Conservation (phyloP, 495 filamentous ascomycete species). For the Staphylotrichum longicolle region DNA sequence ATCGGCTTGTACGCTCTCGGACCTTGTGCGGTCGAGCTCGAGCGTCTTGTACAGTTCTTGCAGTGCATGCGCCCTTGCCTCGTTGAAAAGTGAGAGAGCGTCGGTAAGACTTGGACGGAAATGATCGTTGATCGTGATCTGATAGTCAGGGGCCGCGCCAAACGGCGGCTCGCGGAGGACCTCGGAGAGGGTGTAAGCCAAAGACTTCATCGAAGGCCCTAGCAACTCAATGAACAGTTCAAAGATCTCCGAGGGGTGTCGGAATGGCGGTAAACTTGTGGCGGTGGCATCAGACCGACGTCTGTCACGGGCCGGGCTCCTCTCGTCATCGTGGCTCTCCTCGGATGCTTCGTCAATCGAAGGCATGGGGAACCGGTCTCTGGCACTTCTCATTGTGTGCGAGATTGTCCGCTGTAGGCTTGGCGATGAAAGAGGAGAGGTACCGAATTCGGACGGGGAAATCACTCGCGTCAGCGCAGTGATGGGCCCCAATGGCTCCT, state of each 20-base stretch:
- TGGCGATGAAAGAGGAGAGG: slow-evolving; percentile 35
- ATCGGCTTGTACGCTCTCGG: slow-evolving; percentile 78
- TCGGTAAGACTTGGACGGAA: slow-evolving; percentile 74
- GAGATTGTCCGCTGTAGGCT: slow-evolving; percentile 34
- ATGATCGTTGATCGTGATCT: slow-evolving; percentile 70
- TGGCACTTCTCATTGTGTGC: slow-evolving; percentile 32
- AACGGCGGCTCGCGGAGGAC: slow-evolving; percentile 88
- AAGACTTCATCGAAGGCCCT: slow-evolving; percentile 92
- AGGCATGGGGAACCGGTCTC: slow-evolving; percentile 36
- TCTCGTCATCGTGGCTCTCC: slow-evolving; percentile 53
- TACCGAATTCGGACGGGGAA: slow-evolving; percentile 28
- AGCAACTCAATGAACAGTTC: slow-evolving; percentile 80
- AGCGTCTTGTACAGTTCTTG: slow-evolving; percentile 73
- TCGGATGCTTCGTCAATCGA: slow-evolving; percentile 67
- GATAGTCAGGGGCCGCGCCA: slow-evolving; percentile 58
- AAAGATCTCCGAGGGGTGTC: slow-evolving; percentile 75
- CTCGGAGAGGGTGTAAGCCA: slow-evolving; percentile 84
- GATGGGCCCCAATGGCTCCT: slow-evolving; percentile 47
- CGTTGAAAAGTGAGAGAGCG: slow-evolving; percentile 74
- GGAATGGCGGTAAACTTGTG: slow-evolving; percentile 34
- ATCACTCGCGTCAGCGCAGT: slow-evolving; percentile 22
- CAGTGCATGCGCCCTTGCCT: slow-evolving; percentile 71
- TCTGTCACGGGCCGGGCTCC: slow-evolving; percentile 17
- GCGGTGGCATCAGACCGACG: slow-evolving; percentile 20
- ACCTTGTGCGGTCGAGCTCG: slow-evolving; percentile 60